Percentiles rank a stretch among this genome's conserved stretches.
These are phyloP conservation scores for Chaetomiaceae sp. DNA, from an alignment of 2,329 filamentous ascomycete species.

Conservation along the genomic window DNA sequence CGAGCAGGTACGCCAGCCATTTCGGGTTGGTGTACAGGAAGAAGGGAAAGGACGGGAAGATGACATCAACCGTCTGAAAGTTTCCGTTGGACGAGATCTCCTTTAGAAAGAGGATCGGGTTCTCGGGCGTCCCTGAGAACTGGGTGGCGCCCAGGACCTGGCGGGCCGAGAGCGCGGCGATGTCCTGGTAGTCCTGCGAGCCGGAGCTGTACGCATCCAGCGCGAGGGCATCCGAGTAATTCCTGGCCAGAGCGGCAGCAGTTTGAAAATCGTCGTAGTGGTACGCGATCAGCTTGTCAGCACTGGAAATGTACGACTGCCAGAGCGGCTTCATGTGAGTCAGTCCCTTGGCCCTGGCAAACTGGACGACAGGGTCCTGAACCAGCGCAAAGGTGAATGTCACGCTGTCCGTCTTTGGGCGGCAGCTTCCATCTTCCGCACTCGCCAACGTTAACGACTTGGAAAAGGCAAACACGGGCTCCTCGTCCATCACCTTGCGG, in stretches of 20 bases:
- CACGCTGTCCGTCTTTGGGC: conserved; percentile 45
- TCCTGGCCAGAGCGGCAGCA: conserved; percentile 58
- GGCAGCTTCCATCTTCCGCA: conserved; percentile 28
- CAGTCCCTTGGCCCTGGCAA: conserved; percentile 67
- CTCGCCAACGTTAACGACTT: conserved; percentile 52
- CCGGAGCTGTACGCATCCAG: conserved; percentile 69
- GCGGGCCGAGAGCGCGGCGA: conserved; percentile 70
- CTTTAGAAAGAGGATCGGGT: conserved; percentile 73
- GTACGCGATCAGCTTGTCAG: conserved; percentile 62
- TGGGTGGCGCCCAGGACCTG: conserved; percentile 76
- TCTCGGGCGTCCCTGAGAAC: conserved; percentile 66
- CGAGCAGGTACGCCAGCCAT: conserved; percentile 74
- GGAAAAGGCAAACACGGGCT: conserved; percentile 77
- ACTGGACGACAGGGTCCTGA: conserved; percentile 76
- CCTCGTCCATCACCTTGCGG: conserved; percentile 67
- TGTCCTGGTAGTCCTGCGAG: conserved; percentile 70
- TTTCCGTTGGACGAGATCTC: conserved; percentile 85
- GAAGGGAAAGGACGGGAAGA: conserved; percentile 81
- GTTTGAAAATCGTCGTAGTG: conserved; percentile 71
- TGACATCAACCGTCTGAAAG: conserved; percentile 80
- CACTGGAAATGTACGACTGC: conserved; percentile 65
- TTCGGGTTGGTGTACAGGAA: conserved; percentile 79
- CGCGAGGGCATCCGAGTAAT: conserved; percentile 68
- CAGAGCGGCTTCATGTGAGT: conserved; percentile 76
- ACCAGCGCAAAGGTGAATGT: conserved; percentile 73